phyloP scores from a whole-genome alignment of 345 rosid genomes.

The Gossypium bickii region DNA sequence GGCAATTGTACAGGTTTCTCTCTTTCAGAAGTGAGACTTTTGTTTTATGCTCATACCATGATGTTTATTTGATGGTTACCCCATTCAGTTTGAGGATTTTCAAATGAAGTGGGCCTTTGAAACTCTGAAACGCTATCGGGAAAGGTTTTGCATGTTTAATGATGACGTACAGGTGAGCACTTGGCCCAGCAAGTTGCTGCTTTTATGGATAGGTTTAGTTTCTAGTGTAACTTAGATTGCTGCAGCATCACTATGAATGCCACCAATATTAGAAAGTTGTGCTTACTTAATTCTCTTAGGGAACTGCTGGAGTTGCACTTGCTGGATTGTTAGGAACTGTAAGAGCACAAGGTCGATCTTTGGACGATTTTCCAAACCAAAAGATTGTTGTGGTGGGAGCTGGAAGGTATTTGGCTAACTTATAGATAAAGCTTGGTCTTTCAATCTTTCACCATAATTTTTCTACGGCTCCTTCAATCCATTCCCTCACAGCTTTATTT shows the following conservation, averaged over 20 bases:
- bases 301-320: constrained; percentile 99
- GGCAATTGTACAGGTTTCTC: constrained; percentile 82
- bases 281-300: constrained; percentile 42
- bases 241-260: constrained; percentile 9
- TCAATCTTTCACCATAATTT: background rate
- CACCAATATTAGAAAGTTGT: constrained; percentile 7
- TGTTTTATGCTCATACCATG: constrained; percentile 15
- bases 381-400: constrained; percentile 99
- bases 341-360: constrained; percentile 86
- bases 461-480: background rate
- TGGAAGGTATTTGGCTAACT: constrained; percentile 65
- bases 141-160: constrained; percentile 93
- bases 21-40: constrained; percentile 20
- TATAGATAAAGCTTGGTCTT: background rate
- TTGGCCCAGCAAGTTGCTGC: constrained; percentile 13
- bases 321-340: constrained; percentile 92
- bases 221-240: constrained; percentile 17
- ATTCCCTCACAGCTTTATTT: constrained; percentile 13
- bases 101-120: constrained; percentile 99
- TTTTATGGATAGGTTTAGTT: background rate
- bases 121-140: constrained; percentile 81
- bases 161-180: constrained; percentile 86
- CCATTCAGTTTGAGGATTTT: constrained; percentile 84
- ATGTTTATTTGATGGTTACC: constrained; percentile 28
- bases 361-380: constrained; percentile 80